These are phyloP conservation scores for Neoscytalidium dimidiatum DNA, from an alignment of 2,329 filamentous ascomycete species.

Conservation along the genomic window DNA sequence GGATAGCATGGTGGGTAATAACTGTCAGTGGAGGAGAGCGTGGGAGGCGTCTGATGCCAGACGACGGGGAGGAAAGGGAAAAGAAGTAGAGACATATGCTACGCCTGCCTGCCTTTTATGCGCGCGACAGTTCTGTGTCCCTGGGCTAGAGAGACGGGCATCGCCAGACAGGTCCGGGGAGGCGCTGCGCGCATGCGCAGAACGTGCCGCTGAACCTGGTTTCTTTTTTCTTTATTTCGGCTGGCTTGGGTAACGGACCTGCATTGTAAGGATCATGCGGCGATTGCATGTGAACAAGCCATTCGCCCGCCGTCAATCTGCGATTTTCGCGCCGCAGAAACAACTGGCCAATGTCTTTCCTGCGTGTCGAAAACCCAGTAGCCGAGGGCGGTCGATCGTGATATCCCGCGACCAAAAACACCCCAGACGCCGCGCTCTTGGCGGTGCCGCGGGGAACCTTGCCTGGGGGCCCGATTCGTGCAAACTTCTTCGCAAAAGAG, in stretches of 20 bases:
- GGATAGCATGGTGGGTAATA: neutral
- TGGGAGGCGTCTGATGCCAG: neutral
- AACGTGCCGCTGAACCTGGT: neutral
- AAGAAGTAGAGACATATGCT: neutral
- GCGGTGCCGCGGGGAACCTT: slow-evolving; percentile 9
- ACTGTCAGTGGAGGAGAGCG: neutral
- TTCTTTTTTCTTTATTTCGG: neutral
- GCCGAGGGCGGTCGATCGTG: slow-evolving; percentile 1
- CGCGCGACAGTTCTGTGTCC: no score
- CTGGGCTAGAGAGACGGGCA: no score
- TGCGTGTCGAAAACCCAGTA: no score
- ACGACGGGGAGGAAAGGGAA: neutral
- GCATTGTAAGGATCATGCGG: neutral
- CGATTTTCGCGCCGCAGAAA: neutral
- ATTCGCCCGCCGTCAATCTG: no score
- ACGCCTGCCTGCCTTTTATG: no score
- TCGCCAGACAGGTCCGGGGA: no score
- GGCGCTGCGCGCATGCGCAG: neutral
- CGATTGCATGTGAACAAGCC: neutral
- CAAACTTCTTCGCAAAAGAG: neutral
- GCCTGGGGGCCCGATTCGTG: neutral
- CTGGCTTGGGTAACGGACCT: neutral
- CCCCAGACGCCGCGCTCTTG: neutral
- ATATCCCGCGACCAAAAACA: slow-evolving; percentile 2
- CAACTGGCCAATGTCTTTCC: no score